Base-by-base conservation (phyloP, 2,329 filamentous ascomycete species). In the Microsporum audouinii region DNA sequence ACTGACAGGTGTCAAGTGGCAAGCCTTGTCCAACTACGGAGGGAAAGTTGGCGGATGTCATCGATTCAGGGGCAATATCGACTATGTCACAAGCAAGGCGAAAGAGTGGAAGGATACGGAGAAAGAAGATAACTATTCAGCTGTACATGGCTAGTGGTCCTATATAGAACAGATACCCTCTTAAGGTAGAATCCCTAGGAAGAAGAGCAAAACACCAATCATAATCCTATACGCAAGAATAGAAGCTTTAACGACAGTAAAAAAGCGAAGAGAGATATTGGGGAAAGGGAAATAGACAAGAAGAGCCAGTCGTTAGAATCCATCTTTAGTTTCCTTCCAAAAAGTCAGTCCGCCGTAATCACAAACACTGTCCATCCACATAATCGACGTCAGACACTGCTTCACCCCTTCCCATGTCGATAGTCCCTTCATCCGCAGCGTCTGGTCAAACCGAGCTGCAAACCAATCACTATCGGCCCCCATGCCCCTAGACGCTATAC, bases 331-430 rank as follows among this genome's bases (percentile, higher is more conserved):
- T 47, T 74, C 71, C 7, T 57, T 31, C 71, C 71, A 75, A 3
- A 75, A 60, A 1, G 61, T 60, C 41, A 66, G 59, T 5, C 67
- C 72, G 1, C 70, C 67, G 10, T 63, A 60, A 27, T 74, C 72
- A 36, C 72, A 74, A 17, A 73, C 71, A 12, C 62, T 55, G 8
- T 72, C 71, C 45, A 71, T 71, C 73, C 73, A 75, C 10, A 72
- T 65, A 58, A 75, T 66, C n/a, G 65, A 59, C 2, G 60, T 60
- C 7, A 75, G 58, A 1, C 63, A 58, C 6, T 60, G 58, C 53
- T 68, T 71, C 6, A 73, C 57, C 4, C 68, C 66, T 0, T 62
- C 31, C 70, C 71, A 75, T 5, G 65, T 65, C 3, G 39, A 45
- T 7, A 75, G 61, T 2, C 38, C 47, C 10, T 33, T 17, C 2